Evolutionary conservation across 2,329 filamentous ascomycete species (phyloP).

Genomic region (Metarhizium guizhouense): DNA sequence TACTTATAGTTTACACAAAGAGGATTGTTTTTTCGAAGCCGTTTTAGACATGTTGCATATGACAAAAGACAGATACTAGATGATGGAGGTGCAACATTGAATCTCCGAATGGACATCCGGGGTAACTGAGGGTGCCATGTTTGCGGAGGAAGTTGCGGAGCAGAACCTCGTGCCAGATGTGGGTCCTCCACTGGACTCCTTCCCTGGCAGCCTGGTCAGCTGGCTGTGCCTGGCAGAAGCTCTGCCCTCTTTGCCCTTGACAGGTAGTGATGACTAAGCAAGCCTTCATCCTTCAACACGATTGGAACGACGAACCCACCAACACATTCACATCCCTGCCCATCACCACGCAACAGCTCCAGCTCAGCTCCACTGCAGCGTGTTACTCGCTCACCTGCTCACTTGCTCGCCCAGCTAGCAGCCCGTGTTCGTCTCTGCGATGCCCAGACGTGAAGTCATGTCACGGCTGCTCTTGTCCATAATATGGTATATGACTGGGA

Average conservation of each 20-base stretch:
- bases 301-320: neutral
- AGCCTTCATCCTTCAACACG: neutral
- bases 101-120: neutral
- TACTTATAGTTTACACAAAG: too few relatives aligned
- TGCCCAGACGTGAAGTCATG: slow-evolving; percentile 5
- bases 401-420: neutral
- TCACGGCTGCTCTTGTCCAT: neutral
- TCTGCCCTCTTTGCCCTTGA: too few relatives aligned
- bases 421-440: neutral
- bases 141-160: neutral
- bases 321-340: neutral
- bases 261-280: neutral
- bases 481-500: slow-evolving; percentile 41
- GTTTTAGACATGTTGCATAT: too few relatives aligned
- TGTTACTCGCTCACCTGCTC: neutral
- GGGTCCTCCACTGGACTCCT: too few relatives aligned
- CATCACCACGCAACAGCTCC: neutral
- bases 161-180: neutral
- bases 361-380: neutral
- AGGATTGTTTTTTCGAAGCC: too few relatives aligned
- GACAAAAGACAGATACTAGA: too few relatives aligned
- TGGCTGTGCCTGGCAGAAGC: too few relatives aligned
- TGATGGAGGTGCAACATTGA: too few relatives aligned
- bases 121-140: neutral
- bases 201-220: too few relatives aligned